A percentile compares a stretch with the other conserved stretches of the same genome.
phyloP scores from a whole-genome alignment of 495 filamentous ascomycete species.

The Penicillium psychrofluorescens region DNA sequence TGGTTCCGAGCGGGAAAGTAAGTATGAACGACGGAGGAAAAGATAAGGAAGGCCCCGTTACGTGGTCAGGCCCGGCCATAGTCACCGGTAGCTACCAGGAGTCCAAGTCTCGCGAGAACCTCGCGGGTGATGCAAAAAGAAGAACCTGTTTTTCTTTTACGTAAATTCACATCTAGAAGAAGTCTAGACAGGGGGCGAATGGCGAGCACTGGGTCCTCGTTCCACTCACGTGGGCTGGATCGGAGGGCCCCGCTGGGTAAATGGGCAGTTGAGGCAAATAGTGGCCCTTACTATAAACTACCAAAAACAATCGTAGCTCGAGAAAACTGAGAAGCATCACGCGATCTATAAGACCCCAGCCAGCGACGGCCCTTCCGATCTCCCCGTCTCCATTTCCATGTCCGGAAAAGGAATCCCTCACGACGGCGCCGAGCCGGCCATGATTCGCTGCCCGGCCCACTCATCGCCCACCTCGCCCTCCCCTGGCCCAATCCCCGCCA shows the following conservation, averaged over 20 bases:
- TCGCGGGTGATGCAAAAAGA: not conserved
- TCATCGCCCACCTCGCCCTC: constrained; percentile 16
- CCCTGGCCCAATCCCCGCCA: constrained; percentile 37
- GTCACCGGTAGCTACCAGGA: too few species aligned
- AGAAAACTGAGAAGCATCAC: too few species aligned
- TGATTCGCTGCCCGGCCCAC: constrained; percentile 10
- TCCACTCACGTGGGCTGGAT: too few species aligned
- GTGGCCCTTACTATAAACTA: too few species aligned
- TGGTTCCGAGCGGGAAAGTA: constrained; percentile 8
- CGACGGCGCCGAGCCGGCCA: constrained; percentile 30
- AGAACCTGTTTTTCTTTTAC: constrained; percentile 20
- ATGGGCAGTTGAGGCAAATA: too few species aligned
- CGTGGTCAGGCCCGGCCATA: not conserved
- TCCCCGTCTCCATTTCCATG: too few species aligned
- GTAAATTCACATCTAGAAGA: constrained; percentile 20
- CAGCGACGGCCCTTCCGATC: too few species aligned
- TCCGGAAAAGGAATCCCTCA: not conserved
- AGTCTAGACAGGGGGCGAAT: too few species aligned
- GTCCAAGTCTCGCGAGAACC: not conserved
- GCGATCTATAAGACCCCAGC: too few species aligned
- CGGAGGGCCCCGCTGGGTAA: too few species aligned
- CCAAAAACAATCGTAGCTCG: too few species aligned
- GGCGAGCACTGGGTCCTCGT: too few species aligned
- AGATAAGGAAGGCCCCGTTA: constrained; percentile 7
- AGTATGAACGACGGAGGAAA: constrained; percentile 5